Evolutionary conservation across 1,284 basidiomycete species (phyloP).

Genomic region (Volvariella volvacea): DNA sequence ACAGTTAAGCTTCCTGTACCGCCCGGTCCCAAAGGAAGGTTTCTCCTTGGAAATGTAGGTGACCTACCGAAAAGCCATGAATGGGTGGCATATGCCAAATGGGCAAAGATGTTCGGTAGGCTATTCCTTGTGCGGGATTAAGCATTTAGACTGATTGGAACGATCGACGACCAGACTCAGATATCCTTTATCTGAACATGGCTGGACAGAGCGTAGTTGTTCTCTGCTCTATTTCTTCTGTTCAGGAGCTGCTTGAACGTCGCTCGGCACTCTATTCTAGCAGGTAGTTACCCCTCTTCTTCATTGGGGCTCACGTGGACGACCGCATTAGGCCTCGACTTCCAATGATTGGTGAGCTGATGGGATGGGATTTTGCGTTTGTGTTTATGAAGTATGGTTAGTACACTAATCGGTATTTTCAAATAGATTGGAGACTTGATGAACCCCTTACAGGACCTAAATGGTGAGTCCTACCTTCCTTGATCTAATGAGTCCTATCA

Average conservation of each 20-base stretch:
- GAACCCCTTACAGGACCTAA: too few relatives aligned
- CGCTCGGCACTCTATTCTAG: constrained; percentile 5
- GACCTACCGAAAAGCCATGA: not conserved
- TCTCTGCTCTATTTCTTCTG: constrained; percentile 3
- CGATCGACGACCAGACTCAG: too few relatives aligned
- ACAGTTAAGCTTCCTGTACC: not conserved
- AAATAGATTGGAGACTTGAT: too few relatives aligned
- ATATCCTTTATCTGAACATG: constrained; percentile 4
- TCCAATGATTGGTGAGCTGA: constrained; percentile 23
- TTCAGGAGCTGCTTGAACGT: constrained; percentile 1
- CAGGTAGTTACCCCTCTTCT: too few relatives aligned
- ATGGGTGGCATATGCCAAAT: constrained; percentile 1
- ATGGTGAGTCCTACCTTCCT: too few relatives aligned
- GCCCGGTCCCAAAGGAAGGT: not conserved
- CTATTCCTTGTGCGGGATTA: not conserved
- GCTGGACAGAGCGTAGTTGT: constrained; percentile 3
- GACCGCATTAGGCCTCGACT: too few relatives aligned
- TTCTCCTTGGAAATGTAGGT: not conserved
- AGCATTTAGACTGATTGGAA: too few relatives aligned
- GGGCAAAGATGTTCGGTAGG: not conserved
- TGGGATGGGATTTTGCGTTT: constrained; percentile 13
- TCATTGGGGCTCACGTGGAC: too few relatives aligned
- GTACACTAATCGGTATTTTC: too few relatives aligned
- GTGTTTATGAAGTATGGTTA: not conserved
- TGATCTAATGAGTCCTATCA: too few relatives aligned